A percentile compares a stretch with the other conserved stretches of the same genome.
These are phyloP conservation scores for Microdochium trichocladiopsis DNA, from an alignment of 2,329 filamentous ascomycete species.

Conservation along the genomic window DNA sequence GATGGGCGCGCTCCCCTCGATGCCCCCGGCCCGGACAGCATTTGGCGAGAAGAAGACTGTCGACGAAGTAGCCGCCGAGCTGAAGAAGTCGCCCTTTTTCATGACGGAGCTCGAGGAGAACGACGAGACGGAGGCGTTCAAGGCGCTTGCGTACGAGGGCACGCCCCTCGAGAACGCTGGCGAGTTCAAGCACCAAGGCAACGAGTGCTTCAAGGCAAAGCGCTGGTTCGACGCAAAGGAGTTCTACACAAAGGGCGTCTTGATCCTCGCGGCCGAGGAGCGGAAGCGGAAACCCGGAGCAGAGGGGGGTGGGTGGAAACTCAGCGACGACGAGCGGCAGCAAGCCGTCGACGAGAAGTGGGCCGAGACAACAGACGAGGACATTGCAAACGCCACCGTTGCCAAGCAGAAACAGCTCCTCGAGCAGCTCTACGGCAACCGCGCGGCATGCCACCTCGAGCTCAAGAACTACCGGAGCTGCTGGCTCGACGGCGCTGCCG, in stretches of 20 bases:
- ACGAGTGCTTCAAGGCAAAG: conserved; percentile 72
- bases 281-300: conserved; percentile 49
- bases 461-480: conserved; percentile 83
- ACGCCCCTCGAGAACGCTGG: conserved; percentile 74
- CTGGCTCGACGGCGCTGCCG: conserved; percentile 75
- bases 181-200: conserved; percentile 87
- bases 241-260: conserved; percentile 84
- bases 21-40: conserved; percentile 35
- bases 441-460: conserved; percentile 83
- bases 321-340: conserved; percentile 41
- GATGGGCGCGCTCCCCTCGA: conserved; percentile 24
- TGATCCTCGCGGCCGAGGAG: conserved; percentile 61
- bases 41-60: conserved; percentile 36
- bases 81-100: conserved; percentile 71
- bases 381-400: background rate
- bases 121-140: conserved; percentile 75
- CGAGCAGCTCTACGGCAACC: conserved; percentile 76
- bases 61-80: conserved; percentile 48
- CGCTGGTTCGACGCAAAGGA: conserved; percentile 79
- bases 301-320: conserved; percentile 50
- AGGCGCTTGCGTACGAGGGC: conserved; percentile 88
- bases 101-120: conserved; percentile 94
- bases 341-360: conserved; percentile 31
- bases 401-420: conserved; percentile 25
- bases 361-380: background rate